Evolutionary conservation across 2,329 filamentous ascomycete species (phyloP).

Genomic region (Hirsutella minnesotensis): DNA sequence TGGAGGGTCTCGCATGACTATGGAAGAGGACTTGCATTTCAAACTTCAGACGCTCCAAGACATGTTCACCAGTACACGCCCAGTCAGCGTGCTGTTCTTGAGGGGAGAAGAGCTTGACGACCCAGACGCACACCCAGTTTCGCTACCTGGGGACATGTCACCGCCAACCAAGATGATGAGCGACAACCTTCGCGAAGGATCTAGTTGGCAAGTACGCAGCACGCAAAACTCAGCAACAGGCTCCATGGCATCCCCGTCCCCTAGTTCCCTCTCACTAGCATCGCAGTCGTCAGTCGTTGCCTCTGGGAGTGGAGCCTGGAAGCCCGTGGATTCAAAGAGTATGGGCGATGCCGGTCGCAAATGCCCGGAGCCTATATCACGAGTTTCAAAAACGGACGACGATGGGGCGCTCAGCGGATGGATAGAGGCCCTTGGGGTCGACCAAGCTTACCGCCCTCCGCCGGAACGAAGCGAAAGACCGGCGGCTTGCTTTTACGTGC

Average conservation of each 20-base stretch:
- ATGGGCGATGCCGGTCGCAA: constrained; percentile 35
- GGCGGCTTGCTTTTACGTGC: constrained; percentile 82
- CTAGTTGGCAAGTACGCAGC: constrained; percentile 40
- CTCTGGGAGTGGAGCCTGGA: constrained; percentile 37
- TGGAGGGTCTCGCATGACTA: constrained; percentile 30
- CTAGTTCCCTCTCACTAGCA: constrained; percentile 51
- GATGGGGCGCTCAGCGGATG: constrained; percentile 61
- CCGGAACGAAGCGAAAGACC: constrained; percentile 56
- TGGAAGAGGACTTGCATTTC: constrained; percentile 66
- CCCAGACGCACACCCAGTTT: constrained; percentile 66
- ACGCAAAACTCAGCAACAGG: constrained; percentile 44
- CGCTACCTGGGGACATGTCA: constrained; percentile 54
- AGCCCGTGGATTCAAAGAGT: constrained; percentile 41
- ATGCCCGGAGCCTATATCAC: constrained; percentile 40
- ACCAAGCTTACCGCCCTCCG: constrained; percentile 71
- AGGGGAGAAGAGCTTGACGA: constrained; percentile 69
- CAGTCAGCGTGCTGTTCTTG: constrained; percentile 67
- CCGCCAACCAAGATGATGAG: constrained; percentile 43
- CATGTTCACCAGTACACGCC: constrained; percentile 78
- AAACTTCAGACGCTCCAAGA: constrained; percentile 71
- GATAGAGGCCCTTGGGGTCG: constrained; percentile 89
- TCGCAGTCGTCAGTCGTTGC: constrained; percentile 39
- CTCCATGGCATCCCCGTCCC: constrained; percentile 54
- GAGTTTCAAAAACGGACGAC: constrained; percentile 42
- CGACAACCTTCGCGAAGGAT: constrained; percentile 31